Percentiles rank a stretch among this genome's conserved stretches.
Evolutionary conservation across 495 filamentous ascomycete genomes (phyloP).

Genomic region (Aspergillus nidulans): DNA sequence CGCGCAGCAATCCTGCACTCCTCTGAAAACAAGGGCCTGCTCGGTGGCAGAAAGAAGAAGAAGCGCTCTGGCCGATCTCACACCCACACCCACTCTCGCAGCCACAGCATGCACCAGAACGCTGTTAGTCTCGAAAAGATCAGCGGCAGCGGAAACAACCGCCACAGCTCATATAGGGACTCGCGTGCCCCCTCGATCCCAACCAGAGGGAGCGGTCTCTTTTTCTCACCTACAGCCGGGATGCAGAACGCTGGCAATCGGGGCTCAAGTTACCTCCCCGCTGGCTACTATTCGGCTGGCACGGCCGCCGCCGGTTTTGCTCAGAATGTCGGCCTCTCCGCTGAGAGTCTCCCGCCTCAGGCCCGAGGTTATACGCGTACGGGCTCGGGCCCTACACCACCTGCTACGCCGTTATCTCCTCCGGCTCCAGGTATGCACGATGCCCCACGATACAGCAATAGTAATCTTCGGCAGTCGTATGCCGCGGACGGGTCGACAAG

Average conservation of each 20-base stretch:
- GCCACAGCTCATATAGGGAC: constrained; percentile 37
- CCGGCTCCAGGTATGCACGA: constrained; percentile 24
- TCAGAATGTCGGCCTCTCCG: constrained; percentile 15
- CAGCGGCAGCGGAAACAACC: constrained; percentile 21
- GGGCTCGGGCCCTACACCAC: constrained; percentile 53
- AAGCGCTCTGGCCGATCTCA: constrained; percentile 29
- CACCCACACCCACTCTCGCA: background rate
- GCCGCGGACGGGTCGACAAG: constrained; percentile 56
- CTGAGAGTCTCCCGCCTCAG: constrained; percentile 18
- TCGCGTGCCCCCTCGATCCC: constrained; percentile 43
- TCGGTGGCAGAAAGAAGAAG: constrained; percentile 54
- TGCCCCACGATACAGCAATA: constrained; percentile 18
- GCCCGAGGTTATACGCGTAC: constrained; percentile 36
- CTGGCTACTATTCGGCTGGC: constrained; percentile 84
- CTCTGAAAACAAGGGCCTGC: constrained; percentile 60
- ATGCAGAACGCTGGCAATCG: constrained; percentile 43
- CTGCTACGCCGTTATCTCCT: constrained; percentile 60
- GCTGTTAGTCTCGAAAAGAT: constrained; percentile 57
- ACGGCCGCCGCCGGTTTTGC: constrained; percentile 45
- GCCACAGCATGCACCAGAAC: constrained; percentile 32
- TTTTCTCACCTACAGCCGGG: constrained; percentile 91
- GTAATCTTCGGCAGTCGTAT: constrained; percentile 29
- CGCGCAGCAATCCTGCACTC: constrained; percentile 71
- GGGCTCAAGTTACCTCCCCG: constrained; percentile 72
- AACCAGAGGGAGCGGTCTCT: constrained; percentile 58